These are phyloP conservation scores for Ganoderma leucocontextum DNA, from an alignment of 1,284 basidiomycete genomes.

Conservation along the genomic window DNA sequence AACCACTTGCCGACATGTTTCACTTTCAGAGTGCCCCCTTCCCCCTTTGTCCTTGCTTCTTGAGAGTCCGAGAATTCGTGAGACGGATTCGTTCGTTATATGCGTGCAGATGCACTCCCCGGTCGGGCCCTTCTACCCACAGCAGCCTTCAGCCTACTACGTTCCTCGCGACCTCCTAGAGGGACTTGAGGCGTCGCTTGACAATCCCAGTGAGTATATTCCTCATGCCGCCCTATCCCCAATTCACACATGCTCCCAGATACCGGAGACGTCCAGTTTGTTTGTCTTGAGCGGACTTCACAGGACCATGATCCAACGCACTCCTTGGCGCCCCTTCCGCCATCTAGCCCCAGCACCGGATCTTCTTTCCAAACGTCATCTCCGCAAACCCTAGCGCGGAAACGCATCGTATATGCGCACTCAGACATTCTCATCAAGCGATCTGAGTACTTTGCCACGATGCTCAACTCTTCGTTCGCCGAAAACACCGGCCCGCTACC, in stretches of 20 bases:
- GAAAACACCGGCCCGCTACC: slow-evolving; percentile 54
- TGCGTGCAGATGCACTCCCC: slow-evolving; percentile 78
- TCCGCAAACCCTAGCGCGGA: slow-evolving; percentile 60
- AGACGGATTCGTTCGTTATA: slow-evolving; percentile 72
- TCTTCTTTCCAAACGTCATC: slow-evolving; percentile 52
- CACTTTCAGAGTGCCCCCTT: slow-evolving; percentile 64
- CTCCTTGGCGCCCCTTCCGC: slow-evolving; percentile 36
- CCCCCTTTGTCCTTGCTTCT: slow-evolving; percentile 70
- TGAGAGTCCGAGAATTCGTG: slow-evolving; percentile 62
- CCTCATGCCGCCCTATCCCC: background rate
- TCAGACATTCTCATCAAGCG: slow-evolving; percentile 76
- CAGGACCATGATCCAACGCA: slow-evolving; percentile 39
- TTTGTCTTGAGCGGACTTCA: slow-evolving; percentile 70
- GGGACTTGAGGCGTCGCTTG: slow-evolving; percentile 67
- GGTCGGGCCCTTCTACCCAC: slow-evolving; percentile 68
- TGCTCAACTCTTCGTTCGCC: slow-evolving; percentile 77
- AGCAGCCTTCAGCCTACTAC: slow-evolving; percentile 71
- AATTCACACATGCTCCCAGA: slow-evolving; percentile 37
- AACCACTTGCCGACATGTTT: background rate
- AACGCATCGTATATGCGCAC: slow-evolving; percentile 83
- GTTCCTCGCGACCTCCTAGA: slow-evolving; percentile 69
- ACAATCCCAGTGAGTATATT: slow-evolving; percentile 64
- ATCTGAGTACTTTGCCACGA: slow-evolving; percentile 84
- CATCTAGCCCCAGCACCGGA: slow-evolving; percentile 45
- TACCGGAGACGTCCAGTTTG: slow-evolving; percentile 67